Percentiles rank a stretch among this genome's conserved stretches.
Evolutionary conservation across 306 rosid genomes (phyloP).

Genomic region (Rubus idaeus): DNA sequence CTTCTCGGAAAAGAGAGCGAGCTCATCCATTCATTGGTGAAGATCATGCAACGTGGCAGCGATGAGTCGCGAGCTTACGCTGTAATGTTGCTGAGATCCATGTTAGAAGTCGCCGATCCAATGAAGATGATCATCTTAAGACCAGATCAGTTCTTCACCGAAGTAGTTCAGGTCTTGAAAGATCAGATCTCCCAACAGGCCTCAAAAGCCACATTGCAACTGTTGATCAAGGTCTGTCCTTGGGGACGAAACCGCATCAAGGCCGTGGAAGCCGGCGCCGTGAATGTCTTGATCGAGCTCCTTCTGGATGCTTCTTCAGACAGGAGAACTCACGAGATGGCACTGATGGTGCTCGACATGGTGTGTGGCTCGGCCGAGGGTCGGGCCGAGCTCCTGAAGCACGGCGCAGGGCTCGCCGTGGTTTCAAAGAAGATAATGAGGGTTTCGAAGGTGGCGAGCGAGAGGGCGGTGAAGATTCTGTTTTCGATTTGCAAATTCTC

Average conservation of each 20-base stretch:
- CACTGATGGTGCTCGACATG: slow-evolving; percentile 49
- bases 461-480: slow-evolving; percentile 68
- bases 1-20: slow-evolving; percentile 31
- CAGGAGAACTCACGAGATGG: slow-evolving; percentile 56
- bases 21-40: slow-evolving; percentile 42
- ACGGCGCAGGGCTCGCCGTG: slow-evolving; percentile 68
- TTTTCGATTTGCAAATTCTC: slow-evolving; percentile 49
- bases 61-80: slow-evolving; percentile 74
- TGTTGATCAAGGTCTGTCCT: slow-evolving; percentile 41
- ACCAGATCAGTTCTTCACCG: slow-evolving; percentile 38
- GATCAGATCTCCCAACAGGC: slow-evolving; percentile 63
- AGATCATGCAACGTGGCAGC: slow-evolving; percentile 45
- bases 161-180: slow-evolving; percentile 42
- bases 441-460: slow-evolving; percentile 62
- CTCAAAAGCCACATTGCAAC: slow-evolving; percentile 46
- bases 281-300: slow-evolving; percentile 49
- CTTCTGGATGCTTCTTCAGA: slow-evolving; percentile 52
- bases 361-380: slow-evolving; percentile 75
- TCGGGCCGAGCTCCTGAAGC: slow-evolving; percentile 58
- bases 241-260: slow-evolving; percentile 65
- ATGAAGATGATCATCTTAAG: slow-evolving; percentile 16
- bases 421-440: slow-evolving; percentile 78
- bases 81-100: slow-evolving; percentile 48
- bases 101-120: slow-evolving; percentile 46
- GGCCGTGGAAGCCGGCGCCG: slow-evolving; percentile 63